A percentile compares a stretch with the other conserved stretches of the same genome.
phyloP scores from a whole-genome alignment of 2,329 filamentous ascomycete species.

The Fusarium secorum region DNA sequence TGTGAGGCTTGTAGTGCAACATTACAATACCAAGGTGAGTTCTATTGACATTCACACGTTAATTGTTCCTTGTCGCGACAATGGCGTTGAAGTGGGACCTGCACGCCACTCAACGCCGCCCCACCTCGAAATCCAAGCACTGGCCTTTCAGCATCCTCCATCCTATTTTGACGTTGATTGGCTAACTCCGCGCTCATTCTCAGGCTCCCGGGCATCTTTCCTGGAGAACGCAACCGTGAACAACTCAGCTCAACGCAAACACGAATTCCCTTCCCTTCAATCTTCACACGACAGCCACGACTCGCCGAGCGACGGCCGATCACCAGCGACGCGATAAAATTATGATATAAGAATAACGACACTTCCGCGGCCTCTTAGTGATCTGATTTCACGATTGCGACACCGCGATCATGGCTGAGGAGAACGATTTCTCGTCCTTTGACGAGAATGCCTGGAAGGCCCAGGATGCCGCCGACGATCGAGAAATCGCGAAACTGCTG shows the following conservation, averaged over 20 bases:
- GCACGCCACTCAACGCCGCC: slow-evolving; percentile 4
- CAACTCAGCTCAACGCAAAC: slow-evolving; percentile 14
- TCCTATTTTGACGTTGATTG: slow-evolving; percentile 15
- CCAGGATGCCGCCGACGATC: slow-evolving; percentile 60
- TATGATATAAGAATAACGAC: slow-evolving; percentile 39
- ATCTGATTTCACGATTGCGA: slow-evolving; percentile 36
- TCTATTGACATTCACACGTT: not conserved
- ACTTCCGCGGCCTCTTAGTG: slow-evolving; percentile 37
- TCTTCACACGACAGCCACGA: slow-evolving; percentile 2
- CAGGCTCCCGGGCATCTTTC: slow-evolving; percentile 10
- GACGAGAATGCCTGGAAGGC: slow-evolving; percentile 50
- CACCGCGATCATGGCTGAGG: slow-evolving; percentile 45
- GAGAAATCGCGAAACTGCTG: slow-evolving; percentile 55
- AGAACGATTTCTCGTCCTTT: slow-evolving; percentile 47
- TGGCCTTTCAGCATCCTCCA: slow-evolving; percentile 3
- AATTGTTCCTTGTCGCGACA: not conserved
- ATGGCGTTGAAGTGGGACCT: slow-evolving; percentile 2
- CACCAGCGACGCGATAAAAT: slow-evolving; percentile 20
- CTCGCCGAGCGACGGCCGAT: slow-evolving; percentile 4
- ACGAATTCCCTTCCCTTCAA: slow-evolving; percentile 1
- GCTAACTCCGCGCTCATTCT: slow-evolving; percentile 19
- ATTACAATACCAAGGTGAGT: not conserved
- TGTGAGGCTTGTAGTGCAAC: not conserved
- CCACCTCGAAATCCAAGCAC: slow-evolving; percentile 12
- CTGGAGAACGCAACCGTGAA: slow-evolving; percentile 37